phyloP scores from a whole-genome alignment of 2,329 filamentous ascomycete genomes.

The Ascosphaera pollenicola region DNA sequence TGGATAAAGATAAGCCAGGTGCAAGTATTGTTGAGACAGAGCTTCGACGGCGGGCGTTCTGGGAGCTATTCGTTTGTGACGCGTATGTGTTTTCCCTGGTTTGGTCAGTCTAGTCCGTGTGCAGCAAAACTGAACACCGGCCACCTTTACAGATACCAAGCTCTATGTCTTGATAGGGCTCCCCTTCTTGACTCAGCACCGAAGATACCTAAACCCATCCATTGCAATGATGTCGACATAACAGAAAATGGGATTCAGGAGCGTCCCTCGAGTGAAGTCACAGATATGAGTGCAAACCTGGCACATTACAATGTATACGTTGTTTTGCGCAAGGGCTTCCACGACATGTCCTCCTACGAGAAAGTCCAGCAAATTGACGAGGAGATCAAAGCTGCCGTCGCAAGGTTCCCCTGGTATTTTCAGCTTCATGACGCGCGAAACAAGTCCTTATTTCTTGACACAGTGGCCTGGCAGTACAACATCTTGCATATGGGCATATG shows the following conservation, averaged over 20 bases:
- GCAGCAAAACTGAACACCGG: too few relatives aligned
- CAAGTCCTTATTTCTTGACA: constrained; percentile 5
- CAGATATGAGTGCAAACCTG: constrained; percentile 8
- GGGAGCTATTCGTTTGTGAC: constrained; percentile 9
- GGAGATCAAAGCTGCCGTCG: constrained; percentile 7
- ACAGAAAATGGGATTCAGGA: constrained; percentile 6
- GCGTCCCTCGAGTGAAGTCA: constrained; percentile 7
- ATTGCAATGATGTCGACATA: constrained; percentile 10
- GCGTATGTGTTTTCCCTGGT: constrained; percentile 8
- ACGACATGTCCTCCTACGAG: constrained; percentile 7
- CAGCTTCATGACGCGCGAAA: constrained; percentile 2
- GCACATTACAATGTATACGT: constrained; percentile 7
- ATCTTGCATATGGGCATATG: constrained; percentile 10
- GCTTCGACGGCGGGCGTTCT: constrained; percentile 9
- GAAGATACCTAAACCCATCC: constrained; percentile 9
- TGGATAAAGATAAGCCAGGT: constrained; percentile 7
- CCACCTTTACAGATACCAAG: constrained; percentile 7
- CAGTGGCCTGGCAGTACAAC: constrained; percentile 9
- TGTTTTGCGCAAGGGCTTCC: constrained; percentile 7
- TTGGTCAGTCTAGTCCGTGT: too few relatives aligned
- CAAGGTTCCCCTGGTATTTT: constrained; percentile 10
- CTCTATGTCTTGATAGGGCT: constrained; percentile 9
- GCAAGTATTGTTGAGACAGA: constrained; percentile 7
- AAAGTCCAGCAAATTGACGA: constrained; percentile 8
- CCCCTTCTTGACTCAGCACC: constrained; percentile 8